A percentile compares a stretch with the other conserved stretches of the same genome.
These are phyloP conservation scores for Ophiostoma himal-ulmi DNA, from an alignment of 2,329 filamentous ascomycete genomes.

Conservation along the genomic window DNA sequence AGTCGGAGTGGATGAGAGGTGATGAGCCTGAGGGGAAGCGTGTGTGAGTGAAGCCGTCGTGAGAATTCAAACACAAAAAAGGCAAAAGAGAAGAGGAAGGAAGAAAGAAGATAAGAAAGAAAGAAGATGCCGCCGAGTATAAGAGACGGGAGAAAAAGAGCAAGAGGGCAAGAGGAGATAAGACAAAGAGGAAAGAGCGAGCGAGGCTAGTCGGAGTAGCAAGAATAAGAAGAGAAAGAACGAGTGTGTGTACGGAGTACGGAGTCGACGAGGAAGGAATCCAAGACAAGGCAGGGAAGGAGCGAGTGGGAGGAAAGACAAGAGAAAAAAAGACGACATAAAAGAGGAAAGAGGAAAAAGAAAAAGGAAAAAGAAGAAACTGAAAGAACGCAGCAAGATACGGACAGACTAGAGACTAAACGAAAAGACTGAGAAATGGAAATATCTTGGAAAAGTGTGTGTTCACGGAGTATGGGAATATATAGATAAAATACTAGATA, in stretches of 20 bases:
- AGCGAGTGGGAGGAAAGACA: slow-evolving; percentile 12
- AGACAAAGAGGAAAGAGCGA: neutral
- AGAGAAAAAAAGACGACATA: neutral
- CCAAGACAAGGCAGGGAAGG: slow-evolving; percentile 6
- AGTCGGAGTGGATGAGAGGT: neutral
- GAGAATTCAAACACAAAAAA: neutral
- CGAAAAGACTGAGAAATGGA: slow-evolving; percentile 13
- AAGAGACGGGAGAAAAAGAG: neutral
- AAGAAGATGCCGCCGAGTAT: slow-evolving; percentile 11
- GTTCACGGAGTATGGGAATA: neutral
- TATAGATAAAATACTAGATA: neutral
- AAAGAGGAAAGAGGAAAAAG: neutral
- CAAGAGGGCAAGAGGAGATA: slow-evolving; percentile 10
- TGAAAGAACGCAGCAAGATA: slow-evolving; percentile 11
- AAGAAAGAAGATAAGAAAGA: neutral
- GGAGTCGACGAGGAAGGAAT: neutral
- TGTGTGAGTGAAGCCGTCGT: neutral
- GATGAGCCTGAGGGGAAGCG: neutral
- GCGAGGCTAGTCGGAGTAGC: neutral
- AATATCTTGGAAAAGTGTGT: slow-evolving; percentile 7
- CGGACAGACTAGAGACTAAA: slow-evolving; percentile 9
- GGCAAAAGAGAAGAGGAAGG: neutral
- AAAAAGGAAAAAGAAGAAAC: slow-evolving; percentile 8
- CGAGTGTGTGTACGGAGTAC: neutral
- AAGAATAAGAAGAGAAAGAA: slow-evolving; percentile 9